These are phyloP conservation scores for Cryomyces minteri DNA, from an alignment of 495 filamentous ascomycete species.

Conservation along the genomic window DNA sequence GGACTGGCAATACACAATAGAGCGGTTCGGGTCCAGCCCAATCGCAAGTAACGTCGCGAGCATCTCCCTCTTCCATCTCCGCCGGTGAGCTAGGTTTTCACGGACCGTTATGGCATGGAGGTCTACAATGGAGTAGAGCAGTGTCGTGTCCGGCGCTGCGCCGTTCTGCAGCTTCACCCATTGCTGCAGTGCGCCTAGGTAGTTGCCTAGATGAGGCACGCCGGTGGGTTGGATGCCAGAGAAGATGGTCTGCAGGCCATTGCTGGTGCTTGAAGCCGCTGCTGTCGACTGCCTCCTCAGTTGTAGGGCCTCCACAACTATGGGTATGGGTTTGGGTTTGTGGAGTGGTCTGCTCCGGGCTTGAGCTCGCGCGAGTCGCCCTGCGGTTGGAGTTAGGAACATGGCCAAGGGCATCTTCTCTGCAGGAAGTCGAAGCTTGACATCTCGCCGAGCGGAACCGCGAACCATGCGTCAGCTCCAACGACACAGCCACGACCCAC, in stretches of 20 bases:
- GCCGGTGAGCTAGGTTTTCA: constrained; percentile 39
- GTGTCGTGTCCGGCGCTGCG: constrained; percentile 29
- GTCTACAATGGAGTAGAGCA: constrained; percentile 78
- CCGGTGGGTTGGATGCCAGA: constrained; percentile 96
- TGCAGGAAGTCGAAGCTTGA: too few relatives aligned
- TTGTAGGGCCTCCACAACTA: too few relatives aligned
- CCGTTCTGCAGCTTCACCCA: constrained; percentile 68
- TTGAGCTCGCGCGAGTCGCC: too few relatives aligned
- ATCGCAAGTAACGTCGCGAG: constrained; percentile 69
- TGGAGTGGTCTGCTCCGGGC: too few relatives aligned
- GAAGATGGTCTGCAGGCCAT: constrained; percentile 39
- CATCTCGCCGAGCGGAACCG: too few relatives aligned
- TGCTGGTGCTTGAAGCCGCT: too few relatives aligned
- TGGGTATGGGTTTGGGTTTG: too few relatives aligned
- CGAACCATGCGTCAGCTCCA: too few relatives aligned
- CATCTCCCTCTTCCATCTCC: constrained; percentile 46
- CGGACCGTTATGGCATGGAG: constrained; percentile 77
- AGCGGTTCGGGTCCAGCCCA: constrained; percentile 56
- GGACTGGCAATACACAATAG: constrained; percentile 75
- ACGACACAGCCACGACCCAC: too few relatives aligned
- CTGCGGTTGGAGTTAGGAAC: too few relatives aligned
- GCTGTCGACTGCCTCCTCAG: too few relatives aligned
- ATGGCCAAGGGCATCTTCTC: too few relatives aligned
- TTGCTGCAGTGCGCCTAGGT: constrained; percentile 74
- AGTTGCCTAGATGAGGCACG: constrained; percentile 90